These are phyloP conservation scores for Candida ipomoeae DNA, from an alignment of 805 yeast genomes.

Conservation along the genomic window DNA sequence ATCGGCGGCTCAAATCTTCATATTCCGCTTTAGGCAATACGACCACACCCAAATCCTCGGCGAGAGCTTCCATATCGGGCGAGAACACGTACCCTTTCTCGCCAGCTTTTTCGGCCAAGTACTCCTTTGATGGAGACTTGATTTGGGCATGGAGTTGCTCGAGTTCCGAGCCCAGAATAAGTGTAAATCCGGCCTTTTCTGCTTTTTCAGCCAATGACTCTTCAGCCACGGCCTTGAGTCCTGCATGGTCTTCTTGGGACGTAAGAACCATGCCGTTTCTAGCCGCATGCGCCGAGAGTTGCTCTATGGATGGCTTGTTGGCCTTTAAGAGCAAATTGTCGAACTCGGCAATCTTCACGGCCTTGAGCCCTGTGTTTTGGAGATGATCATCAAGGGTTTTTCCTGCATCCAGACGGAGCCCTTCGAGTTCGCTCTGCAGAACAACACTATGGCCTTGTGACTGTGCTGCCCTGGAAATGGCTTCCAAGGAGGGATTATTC, in stretches of 20 bases:
- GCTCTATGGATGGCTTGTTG: constrained; percentile 25
- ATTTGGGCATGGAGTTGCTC: neutral
- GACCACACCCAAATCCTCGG: constrained; percentile 2
- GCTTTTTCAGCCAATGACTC: constrained; percentile 12
- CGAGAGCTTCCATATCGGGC: neutral
- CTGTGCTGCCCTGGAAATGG: constrained; percentile 9
- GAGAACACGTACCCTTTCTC: neutral
- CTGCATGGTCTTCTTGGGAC: constrained; percentile 22
- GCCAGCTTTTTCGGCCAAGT: constrained; percentile 1
- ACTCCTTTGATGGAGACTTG: constrained; percentile 3
- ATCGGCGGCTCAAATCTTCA: neutral
- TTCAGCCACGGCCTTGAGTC: constrained; percentile 9
- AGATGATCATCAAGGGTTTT: constrained; percentile 14
- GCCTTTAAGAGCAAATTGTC: constrained; percentile 18
- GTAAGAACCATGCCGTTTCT: constrained; percentile 27
- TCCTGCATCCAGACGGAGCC: constrained; percentile 10
- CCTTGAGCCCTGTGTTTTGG: constrained; percentile 9
- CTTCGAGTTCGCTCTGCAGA: constrained; percentile 1
- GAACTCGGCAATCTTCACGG: constrained; percentile 18
- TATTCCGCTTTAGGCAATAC: constrained; percentile 6
- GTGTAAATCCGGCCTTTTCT: neutral
- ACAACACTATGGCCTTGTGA: constrained; percentile 7
- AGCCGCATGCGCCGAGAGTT: constrained; percentile 23
- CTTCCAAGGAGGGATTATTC: constrained; percentile 8
- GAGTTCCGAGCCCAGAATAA: constrained; percentile 6